A percentile compares a stretch with the other conserved stretches of the same genome.
These are phyloP conservation scores for Skeletonema marinoi DNA, from an alignment of 108 stramenopile species.

Conservation along the genomic window DNA sequence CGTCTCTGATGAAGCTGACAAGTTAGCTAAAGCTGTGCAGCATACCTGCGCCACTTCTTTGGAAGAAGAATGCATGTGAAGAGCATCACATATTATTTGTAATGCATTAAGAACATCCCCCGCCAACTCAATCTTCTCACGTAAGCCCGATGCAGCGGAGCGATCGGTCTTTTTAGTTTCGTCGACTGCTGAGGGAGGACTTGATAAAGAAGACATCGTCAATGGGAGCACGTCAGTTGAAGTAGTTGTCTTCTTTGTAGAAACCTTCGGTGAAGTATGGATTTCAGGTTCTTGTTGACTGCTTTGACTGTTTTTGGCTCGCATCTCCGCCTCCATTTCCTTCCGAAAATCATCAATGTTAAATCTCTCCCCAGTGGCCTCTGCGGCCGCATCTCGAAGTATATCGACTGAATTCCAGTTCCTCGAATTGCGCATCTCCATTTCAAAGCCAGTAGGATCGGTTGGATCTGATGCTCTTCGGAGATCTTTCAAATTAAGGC, in stretches of 20 bases:
- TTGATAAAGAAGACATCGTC: not conserved
- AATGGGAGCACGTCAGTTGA: not conserved
- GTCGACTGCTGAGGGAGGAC: not conserved
- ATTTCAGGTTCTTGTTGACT: not conserved
- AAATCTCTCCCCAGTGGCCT: constrained; percentile 1
- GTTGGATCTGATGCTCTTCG: not conserved
- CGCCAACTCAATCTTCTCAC: not conserved
- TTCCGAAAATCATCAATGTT: not conserved
- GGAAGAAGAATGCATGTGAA: not conserved
- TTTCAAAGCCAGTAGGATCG: not conserved
- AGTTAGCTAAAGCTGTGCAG: constrained; percentile 27
- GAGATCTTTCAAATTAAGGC: not conserved
- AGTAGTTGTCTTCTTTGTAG: not conserved
- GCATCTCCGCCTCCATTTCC: not conserved
- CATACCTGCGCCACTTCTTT: not conserved
- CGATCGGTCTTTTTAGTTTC: not conserved
- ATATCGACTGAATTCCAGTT: not conserved
- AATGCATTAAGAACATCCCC: not conserved
- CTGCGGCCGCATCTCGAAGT: constrained; percentile 3
- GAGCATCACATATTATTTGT: not conserved
- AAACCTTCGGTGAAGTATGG: not conserved
- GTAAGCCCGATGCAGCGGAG: not conserved
- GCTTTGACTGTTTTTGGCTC: not conserved
- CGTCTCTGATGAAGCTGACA: constrained; percentile 4
- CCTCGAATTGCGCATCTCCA: not conserved